These are phyloP conservation scores for Pseudodiploospora longispora DNA, from an alignment of 2,329 filamentous ascomycete species.

Conservation along the genomic window DNA sequence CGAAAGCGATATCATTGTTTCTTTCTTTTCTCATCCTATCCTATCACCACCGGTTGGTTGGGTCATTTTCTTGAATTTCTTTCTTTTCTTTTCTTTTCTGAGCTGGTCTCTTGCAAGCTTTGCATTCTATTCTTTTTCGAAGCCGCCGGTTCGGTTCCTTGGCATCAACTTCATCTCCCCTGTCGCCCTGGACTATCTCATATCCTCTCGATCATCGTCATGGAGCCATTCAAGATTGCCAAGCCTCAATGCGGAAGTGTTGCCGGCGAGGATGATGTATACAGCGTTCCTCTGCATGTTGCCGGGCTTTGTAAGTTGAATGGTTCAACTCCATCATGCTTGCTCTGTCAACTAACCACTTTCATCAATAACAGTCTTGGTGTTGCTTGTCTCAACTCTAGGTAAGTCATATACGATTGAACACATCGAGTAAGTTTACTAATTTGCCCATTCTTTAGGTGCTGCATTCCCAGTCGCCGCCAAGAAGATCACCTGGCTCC, in stretches of 20 bases:
- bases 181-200: no score
- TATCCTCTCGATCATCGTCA: no score
- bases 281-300: conserved; percentile 20
- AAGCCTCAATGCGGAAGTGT: conserved; percentile 23
- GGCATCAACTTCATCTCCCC: no score
- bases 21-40: no score
- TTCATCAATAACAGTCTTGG: conserved; percentile 15
- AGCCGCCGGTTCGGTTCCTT: no score
- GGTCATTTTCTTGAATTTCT: no score
- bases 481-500: conserved; percentile 50
- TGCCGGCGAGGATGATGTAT: conserved; percentile 10
- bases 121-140: no score
- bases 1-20: no score
- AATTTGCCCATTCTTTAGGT: conserved; percentile 18
- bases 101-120: no score
- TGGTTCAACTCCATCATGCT: neutral
- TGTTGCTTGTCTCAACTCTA: conserved; percentile 18
- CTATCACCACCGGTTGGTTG: no score
- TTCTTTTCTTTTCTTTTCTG: no score
- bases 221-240: no score
- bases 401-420: conserved; percentile 11
- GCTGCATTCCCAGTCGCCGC: conserved; percentile 45
- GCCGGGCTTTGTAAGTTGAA: conserved; percentile 20
- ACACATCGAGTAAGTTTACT: neutral
- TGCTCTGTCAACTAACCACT: neutral